Evolutionary conservation across 2,329 filamentous ascomycete species (phyloP).

Genomic region (Scedosporium aurantiacum): DNA sequence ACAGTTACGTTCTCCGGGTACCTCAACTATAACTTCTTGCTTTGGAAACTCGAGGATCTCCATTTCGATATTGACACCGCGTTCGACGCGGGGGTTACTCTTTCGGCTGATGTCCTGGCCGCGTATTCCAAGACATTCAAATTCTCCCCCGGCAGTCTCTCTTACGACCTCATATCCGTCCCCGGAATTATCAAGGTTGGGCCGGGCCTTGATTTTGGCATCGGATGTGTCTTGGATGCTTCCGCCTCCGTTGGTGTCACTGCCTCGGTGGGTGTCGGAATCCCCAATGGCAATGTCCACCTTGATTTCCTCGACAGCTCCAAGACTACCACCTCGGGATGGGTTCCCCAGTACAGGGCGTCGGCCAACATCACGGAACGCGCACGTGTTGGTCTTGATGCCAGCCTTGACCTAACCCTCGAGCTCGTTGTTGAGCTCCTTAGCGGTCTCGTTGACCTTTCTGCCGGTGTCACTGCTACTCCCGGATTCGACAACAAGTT

Average conservation of each 20-base stretch:
- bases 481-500: slow-evolving; percentile 26
- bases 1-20: slow-evolving; percentile 29
- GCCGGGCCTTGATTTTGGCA: slow-evolving; percentile 23
- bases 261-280: slow-evolving; percentile 19
- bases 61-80: slow-evolving; percentile 31
- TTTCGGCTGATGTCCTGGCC: slow-evolving; percentile 23
- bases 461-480: slow-evolving; percentile 24
- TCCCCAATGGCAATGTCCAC: slow-evolving; percentile 25
- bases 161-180: slow-evolving; percentile 25
- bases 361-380: slow-evolving; percentile 21
- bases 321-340: slow-evolving; percentile 20
- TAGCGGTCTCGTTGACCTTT: slow-evolving; percentile 23
- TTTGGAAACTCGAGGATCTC: slow-evolving; percentile 21
- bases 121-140: slow-evolving; percentile 21
- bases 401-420: slow-evolving; percentile 24
- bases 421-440: slow-evolving; percentile 25
- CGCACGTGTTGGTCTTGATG: slow-evolving; percentile 20
- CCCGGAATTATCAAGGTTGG: slow-evolving; percentile 28
- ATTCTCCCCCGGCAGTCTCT: slow-evolving; percentile 24
- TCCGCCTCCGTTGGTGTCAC: slow-evolving; percentile 20
- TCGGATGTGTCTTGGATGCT: slow-evolving; percentile 25
- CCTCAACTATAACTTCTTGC: slow-evolving; percentile 27
- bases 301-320: slow-evolving; percentile 23
- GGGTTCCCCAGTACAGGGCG: slow-evolving; percentile 24
- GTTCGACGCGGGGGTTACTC: slow-evolving; percentile 23